phyloP scores from a whole-genome alignment of 805 yeast genomes.

The Ogataea populi-albae region DNA sequence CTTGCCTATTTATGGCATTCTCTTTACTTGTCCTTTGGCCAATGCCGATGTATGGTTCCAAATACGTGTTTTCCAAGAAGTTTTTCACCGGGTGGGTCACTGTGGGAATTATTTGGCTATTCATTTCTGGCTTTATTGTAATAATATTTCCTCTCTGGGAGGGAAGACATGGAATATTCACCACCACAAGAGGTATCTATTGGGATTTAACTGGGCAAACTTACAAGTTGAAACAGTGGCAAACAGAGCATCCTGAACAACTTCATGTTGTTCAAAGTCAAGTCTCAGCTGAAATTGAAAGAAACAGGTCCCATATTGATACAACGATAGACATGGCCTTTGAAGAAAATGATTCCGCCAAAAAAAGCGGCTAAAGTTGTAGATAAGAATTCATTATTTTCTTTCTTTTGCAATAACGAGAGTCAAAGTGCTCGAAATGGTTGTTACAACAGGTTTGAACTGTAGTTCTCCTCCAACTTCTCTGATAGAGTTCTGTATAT shows the following conservation, averaged over 20 bases:
- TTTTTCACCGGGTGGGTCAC: conserved; percentile 90
- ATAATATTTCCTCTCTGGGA: conserved; percentile 69
- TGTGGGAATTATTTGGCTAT: conserved; percentile 80
- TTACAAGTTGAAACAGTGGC: conserved; percentile 74
- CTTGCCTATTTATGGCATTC: conserved; percentile 61
- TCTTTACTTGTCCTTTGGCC: conserved; percentile 79
- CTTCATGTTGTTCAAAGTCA: conserved; percentile 73
- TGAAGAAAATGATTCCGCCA: conserved; percentile 3
- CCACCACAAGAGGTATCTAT: conserved; percentile 71
- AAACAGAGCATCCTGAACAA: conserved; percentile 65
- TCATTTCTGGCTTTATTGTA: conserved; percentile 61
- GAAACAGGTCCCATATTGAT: conserved; percentile 21
- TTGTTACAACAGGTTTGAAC: background rate
- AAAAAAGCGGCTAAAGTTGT: background rate
- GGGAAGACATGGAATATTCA: conserved; percentile 64
- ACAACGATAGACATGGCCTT: conserved; percentile 11
- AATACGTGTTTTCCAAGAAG: conserved; percentile 67
- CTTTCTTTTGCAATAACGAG: background rate
- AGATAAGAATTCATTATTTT: background rate
- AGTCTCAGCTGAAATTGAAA: conserved; percentile 42
- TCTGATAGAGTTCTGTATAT: too few relatives aligned
- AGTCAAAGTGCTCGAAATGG: background rate
- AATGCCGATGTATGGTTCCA: conserved; percentile 88
- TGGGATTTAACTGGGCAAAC: conserved; percentile 84
- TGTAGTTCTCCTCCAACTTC: too few relatives aligned